These are phyloP conservation scores for Teunomyces stri DNA, from an alignment of 805 yeast genomes.

Conservation along the genomic window DNA sequence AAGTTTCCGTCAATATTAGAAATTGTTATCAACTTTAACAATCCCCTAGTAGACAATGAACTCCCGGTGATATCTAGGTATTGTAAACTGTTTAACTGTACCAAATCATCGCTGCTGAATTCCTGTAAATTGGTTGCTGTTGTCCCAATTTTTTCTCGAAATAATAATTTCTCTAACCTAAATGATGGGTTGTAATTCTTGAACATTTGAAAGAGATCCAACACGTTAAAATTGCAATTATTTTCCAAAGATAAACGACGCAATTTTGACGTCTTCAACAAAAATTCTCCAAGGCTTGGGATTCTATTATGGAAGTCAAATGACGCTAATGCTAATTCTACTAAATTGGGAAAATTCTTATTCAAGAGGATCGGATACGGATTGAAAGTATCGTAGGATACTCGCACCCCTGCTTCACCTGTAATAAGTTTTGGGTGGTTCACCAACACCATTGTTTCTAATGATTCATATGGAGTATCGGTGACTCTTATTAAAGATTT, in stretches of 20 bases:
- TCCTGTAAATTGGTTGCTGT: constrained; percentile 26
- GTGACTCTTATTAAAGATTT: constrained; percentile 4
- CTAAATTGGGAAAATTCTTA: constrained; percentile 20
- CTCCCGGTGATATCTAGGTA: constrained; percentile 28
- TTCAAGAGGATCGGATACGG: constrained; percentile 25
- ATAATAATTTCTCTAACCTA: constrained; percentile 20
- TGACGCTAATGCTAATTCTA: constrained; percentile 27
- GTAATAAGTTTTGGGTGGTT: constrained; percentile 26
- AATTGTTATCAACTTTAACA: constrained; percentile 10
- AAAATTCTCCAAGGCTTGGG: constrained; percentile 26
- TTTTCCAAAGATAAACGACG: constrained; percentile 30
- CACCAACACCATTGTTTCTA: constrained; percentile 22
- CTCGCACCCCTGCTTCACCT: constrained; percentile 7
- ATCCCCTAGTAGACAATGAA: constrained; percentile 12
- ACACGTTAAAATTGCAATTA: constrained; percentile 26
- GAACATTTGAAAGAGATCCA: constrained; percentile 26
- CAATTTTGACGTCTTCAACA: constrained; percentile 17
- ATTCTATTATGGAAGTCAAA: constrained; percentile 28
- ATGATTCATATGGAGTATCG: neutral
- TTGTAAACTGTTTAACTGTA: constrained; percentile 19
- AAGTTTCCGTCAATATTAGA: constrained; percentile 3
- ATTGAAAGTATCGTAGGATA: constrained; percentile 16
- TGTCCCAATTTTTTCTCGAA: constrained; percentile 28
- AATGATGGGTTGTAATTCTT: constrained; percentile 28
- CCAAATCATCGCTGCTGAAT: constrained; percentile 20